These are phyloP conservation scores for Rosellinia necatrix DNA, from an alignment of 2,329 filamentous ascomycete species.

Conservation along the genomic window DNA sequence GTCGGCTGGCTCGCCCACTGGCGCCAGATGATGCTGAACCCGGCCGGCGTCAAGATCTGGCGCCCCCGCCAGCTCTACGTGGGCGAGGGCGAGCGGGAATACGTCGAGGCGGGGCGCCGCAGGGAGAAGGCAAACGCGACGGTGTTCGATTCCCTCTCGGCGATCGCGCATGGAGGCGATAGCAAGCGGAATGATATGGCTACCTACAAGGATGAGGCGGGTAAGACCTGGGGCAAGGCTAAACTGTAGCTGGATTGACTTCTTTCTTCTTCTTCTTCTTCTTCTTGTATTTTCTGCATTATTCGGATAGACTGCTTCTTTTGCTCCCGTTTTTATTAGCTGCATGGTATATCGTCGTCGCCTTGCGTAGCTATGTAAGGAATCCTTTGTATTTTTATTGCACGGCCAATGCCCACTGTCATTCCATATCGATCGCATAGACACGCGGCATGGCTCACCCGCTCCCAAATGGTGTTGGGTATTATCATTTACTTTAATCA, in stretches of 20 bases:
- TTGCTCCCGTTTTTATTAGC: neutral
- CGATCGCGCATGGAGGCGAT: slow-evolving; percentile 48
- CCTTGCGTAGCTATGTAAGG: neutral
- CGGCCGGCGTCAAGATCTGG: slow-evolving; percentile 56
- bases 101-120: slow-evolving; percentile 46
- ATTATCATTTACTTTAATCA: too few relatives aligned
- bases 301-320: neutral
- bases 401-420: too few relatives aligned
- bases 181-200: slow-evolving; percentile 49
- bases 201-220: slow-evolving; percentile 46
- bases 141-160: slow-evolving; percentile 44
- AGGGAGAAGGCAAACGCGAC: slow-evolving; percentile 38
- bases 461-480: too few relatives aligned
- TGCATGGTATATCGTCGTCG: too few relatives aligned
- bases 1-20: slow-evolving; percentile 58
- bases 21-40: slow-evolving; percentile 55
- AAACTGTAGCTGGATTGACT: slow-evolving; percentile 34
- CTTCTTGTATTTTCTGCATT: neutral
- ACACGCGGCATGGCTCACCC: too few relatives aligned
- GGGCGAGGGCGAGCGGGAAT: slow-evolving; percentile 50
- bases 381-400: neutral
- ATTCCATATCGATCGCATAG: too few relatives aligned
- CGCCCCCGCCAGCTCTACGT: slow-evolving; percentile 54
- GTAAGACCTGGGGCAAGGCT: slow-evolving; percentile 38
- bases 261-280: neutral